Evolutionary conservation across 2,329 filamentous ascomycete species (phyloP).

Genomic region (Hymenoscyphus fraxineus): DNA sequence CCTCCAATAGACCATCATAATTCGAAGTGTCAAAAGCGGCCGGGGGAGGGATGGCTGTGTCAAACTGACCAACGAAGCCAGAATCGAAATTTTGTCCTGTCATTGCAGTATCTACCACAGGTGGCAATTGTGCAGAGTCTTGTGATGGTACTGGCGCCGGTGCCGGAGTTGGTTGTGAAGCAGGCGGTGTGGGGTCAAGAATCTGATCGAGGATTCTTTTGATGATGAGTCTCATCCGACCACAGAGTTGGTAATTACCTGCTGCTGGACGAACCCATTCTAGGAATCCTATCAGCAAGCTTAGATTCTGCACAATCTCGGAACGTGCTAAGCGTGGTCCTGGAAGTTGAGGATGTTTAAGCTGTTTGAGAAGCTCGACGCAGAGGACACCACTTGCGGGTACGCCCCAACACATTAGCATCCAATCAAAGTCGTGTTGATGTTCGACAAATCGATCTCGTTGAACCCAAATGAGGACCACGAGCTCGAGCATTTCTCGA

Average conservation of each 20-base stretch:
- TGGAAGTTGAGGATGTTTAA: slow-evolving; percentile 31
- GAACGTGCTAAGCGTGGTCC: slow-evolving; percentile 42
- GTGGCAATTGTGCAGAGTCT: not conserved
- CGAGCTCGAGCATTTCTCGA: slow-evolving; percentile 46
- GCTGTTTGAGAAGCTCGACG: slow-evolving; percentile 46
- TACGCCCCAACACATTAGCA: slow-evolving; percentile 47
- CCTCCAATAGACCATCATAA: slow-evolving; percentile 24
- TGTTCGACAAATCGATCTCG: slow-evolving; percentile 43
- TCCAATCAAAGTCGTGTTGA: slow-evolving; percentile 46
- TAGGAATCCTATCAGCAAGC: slow-evolving; percentile 48
- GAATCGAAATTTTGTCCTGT: slow-evolving; percentile 8
- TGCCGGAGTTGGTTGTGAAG: slow-evolving; percentile 6
- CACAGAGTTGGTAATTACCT: slow-evolving; percentile 47
- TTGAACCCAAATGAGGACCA: slow-evolving; percentile 47
- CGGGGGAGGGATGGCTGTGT: slow-evolving; percentile 14
- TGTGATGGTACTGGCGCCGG: slow-evolving; percentile 7
- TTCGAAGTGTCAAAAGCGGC: slow-evolving; percentile 21
- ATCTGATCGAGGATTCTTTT: slow-evolving; percentile 48
- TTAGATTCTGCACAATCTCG: slow-evolving; percentile 49
- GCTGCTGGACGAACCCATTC: slow-evolving; percentile 48
- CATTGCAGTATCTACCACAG: slow-evolving; percentile 1
- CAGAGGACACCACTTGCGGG: slow-evolving; percentile 49
- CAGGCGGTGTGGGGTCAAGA: slow-evolving; percentile 38
- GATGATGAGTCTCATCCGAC: slow-evolving; percentile 45
- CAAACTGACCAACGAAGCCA: slow-evolving; percentile 13